Evolutionary conservation across 1,284 basidiomycete genomes (phyloP), one percentile per base, ranked within the genome.

Genomic region (Xanthoconium separans): DNA sequence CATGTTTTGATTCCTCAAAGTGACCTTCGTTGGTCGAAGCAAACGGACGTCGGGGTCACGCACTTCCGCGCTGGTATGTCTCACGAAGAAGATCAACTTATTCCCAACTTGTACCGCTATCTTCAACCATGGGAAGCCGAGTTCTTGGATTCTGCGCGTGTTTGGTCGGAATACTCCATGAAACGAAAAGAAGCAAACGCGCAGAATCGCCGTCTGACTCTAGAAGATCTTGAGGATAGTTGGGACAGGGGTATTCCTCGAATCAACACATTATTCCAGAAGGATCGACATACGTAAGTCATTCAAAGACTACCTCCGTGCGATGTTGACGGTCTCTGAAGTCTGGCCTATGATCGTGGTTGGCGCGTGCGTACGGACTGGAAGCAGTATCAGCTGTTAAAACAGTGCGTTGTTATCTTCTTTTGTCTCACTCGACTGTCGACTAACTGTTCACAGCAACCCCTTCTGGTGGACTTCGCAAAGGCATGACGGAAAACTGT

Each of bases 151-250:
- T 97, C 94, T 6, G 95, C 95, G 39, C 93, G 97, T 60, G 97
- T 99, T 29, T 99, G 97, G 97, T 93, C 92, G 3, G 97, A 99
- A 74, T 99, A 99, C 71, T 97, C 97, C 0, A 93, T 98, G 92
- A 99, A 99, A 82, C 81, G 97, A 61, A 98, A 98, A 74, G 97
- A 99, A 70, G 97, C 96, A 20, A 96, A 95, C 60, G 95, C 96
- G 3, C 93, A 98, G 71, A 98, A 99, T 73, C 89, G 96, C 55
- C 87, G 97, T 24, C 78, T 98, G 45, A 98, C 95, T 2, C 79
- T 98, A n/a, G 95, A 98, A 70, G 95, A 98, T 78, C 79, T 98
- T 22, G 95, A 98, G 70, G 95, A 98, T 69, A 94, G 91, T 66
- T 98, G 94, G 93, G 94, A 98, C 74, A 91, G 96, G 62, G 96